Percentiles rank a stretch among this genome's conserved stretches.
Conservation (phyloP, 768 basidiomycete genomes). For the Cubamyces sp. region DNA sequence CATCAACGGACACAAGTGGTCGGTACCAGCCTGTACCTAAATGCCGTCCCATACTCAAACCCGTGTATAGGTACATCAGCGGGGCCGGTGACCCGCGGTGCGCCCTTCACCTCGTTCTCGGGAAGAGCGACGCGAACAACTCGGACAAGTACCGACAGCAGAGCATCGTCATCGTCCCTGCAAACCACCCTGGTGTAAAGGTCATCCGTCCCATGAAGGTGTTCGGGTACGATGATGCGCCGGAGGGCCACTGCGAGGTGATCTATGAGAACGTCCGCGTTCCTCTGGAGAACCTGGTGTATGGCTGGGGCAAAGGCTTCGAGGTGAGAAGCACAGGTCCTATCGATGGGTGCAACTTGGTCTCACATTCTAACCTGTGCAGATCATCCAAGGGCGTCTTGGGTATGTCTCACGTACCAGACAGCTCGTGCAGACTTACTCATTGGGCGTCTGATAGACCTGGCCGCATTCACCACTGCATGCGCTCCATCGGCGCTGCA, state of each 20-base stretch:
- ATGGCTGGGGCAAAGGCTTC: slow-evolving; percentile 95
- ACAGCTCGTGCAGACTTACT: neutral
- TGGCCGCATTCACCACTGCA: slow-evolving; percentile 97
- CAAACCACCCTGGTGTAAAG: slow-evolving; percentile 83
- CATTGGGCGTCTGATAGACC: slow-evolving; percentile 53
- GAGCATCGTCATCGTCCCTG: slow-evolving; percentile 94
- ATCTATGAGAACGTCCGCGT: slow-evolving; percentile 94
- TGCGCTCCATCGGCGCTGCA: slow-evolving; percentile 94
- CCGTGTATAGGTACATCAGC: slow-evolving; percentile 82
- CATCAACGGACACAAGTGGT: slow-evolving; percentile 98
- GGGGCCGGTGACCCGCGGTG: slow-evolving; percentile 94
- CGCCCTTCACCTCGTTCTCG: slow-evolving; percentile 90
- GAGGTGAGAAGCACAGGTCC: slow-evolving; percentile 59
- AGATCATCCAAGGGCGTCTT: slow-evolving; percentile 95
- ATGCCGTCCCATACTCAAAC: neutral
- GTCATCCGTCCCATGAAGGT: slow-evolving; percentile 92
- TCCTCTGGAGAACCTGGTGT: slow-evolving; percentile 78
- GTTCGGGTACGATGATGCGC: slow-evolving; percentile 93
- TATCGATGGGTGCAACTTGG: neutral
- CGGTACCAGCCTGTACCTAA: slow-evolving; percentile 13
- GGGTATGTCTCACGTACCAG: slow-evolving; percentile 53
- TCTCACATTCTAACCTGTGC: neutral
- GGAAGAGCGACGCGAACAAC: slow-evolving; percentile 89
- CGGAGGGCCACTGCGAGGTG: slow-evolving; percentile 96
- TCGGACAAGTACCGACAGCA: slow-evolving; percentile 80